Evolutionary conservation across 1,139 yeast species (phyloP).

Genomic region (Kluyveromyces marxianus): DNA sequence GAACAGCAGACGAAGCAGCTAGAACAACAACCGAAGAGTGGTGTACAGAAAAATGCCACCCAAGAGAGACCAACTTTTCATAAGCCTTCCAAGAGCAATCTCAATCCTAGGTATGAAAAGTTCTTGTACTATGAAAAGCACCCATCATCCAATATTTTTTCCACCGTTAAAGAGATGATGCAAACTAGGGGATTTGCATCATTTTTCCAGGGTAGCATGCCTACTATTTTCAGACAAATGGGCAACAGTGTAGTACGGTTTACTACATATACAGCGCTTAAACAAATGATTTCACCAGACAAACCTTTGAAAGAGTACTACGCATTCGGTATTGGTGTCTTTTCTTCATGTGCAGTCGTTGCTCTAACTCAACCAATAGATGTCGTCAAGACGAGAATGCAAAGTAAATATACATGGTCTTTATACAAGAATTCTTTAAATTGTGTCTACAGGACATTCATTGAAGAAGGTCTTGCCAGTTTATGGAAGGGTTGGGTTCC

Average conservation of each 20-base stretch:
- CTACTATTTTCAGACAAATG: constrained; percentile 74
- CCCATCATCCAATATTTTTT: constrained; percentile 49
- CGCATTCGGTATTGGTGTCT: constrained; percentile 50
- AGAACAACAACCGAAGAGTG: background rate
- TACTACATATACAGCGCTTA: constrained; percentile 69
- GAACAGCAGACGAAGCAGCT: constrained; percentile 11
- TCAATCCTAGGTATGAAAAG: constrained; percentile 14
- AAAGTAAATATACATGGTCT: constrained; percentile 52
- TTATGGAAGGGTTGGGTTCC: constrained; percentile 81
- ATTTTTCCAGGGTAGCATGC: constrained; percentile 72
- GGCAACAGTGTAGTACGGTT: constrained; percentile 77
- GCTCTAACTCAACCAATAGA: constrained; percentile 86
- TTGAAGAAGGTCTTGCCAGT: constrained; percentile 55
- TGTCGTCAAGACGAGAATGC: constrained; percentile 83
- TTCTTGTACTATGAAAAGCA: constrained; percentile 33
- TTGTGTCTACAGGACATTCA: constrained; percentile 65
- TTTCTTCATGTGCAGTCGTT: constrained; percentile 61
- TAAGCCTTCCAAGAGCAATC: constrained; percentile 7
- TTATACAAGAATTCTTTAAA: constrained; percentile 56
- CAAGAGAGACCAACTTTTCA: constrained; percentile 19
- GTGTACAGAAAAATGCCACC: too few species aligned
- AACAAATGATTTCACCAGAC: constrained; percentile 59
- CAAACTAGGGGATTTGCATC: constrained; percentile 68
- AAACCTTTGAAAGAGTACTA: constrained; percentile 35
- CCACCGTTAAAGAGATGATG: constrained; percentile 60